Percentiles rank a stretch among this genome's conserved stretches.
These are phyloP conservation scores for Scutellaria barbata DNA, from an alignment of 257 asterid genomes.

Conservation along the genomic window DNA sequence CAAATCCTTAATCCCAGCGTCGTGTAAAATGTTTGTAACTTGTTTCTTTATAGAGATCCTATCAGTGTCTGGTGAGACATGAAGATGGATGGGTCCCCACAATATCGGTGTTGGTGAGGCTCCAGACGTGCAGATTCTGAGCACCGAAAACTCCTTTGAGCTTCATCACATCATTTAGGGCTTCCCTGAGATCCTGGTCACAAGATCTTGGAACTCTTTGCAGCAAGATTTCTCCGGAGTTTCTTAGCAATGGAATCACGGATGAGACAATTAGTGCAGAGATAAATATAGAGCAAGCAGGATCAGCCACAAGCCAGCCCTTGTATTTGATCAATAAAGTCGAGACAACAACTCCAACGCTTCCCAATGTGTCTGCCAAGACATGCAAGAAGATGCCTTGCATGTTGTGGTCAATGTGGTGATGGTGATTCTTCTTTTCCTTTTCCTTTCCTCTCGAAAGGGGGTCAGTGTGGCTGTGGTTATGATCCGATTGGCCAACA, in stretches of 20 bases:
- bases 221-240: conserved; percentile 83
- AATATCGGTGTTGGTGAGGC: conserved; percentile 76
- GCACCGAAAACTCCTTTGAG: conserved; percentile 68
- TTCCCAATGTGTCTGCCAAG: conserved; percentile 94
- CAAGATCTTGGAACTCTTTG: conserved; percentile 88
- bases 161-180: conserved; percentile 57
- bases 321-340: conserved; percentile 89
- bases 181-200: conserved; percentile 67
- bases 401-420: conserved; percentile 96
- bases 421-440: conserved; percentile 52
- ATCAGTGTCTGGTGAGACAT: conserved; percentile 61
- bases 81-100: conserved; percentile 92
- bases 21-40: conserved; percentile 53
- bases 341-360: conserved; percentile 90
- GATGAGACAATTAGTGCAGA: conserved; percentile 79
- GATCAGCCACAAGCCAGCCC: conserved; percentile 97
- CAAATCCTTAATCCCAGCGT: conserved; percentile 86
- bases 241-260: conserved; percentile 89
- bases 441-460: conserved; percentile 37
- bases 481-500: conserved; percentile 26
- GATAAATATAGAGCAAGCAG: conserved; percentile 92
- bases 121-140: conserved; percentile 87
- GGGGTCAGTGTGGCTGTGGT: conserved; percentile 37
- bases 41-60: conserved; percentile 52
- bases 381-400: conserved; percentile 98